Evolutionary conservation across 2,329 filamentous ascomycete genomes (phyloP), one percentile per base, ranked within the genome.

Genomic region (Helminthosporium solani): DNA sequence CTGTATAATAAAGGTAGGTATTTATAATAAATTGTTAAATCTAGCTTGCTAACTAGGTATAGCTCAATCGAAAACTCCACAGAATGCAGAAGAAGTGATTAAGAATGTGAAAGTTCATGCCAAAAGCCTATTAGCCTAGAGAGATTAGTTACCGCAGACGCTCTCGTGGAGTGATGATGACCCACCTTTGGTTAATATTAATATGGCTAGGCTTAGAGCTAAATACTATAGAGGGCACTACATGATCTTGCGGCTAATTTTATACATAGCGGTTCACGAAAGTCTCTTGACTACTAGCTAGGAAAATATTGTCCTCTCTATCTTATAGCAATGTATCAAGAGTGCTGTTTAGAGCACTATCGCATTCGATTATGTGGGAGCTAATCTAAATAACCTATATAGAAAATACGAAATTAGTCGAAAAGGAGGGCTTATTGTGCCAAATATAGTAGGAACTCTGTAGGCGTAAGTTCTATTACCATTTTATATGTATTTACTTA

Each of bases 141-240:
- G 79, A 40, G 57, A 58, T n/a, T 70, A 73, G 9, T 70, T 83
- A 5, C 78, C 78, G 0, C 53, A 67, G 1, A 48, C 61, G 2
- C 61, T 92, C 80, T 70, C 71, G 44, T 88, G 86, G 76, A 66
- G 79, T 2, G 86, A 90, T 49, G 70, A 77, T 2, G 88, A 95
- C 44, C 77, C 78, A 3, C 89, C 90, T 1, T 81, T 90, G 0
- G 69, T 64, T 0, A 84, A 96, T 39, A 90, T 97, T 48, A 83
- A 96, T 14, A 78, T 83, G 11, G 92, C 92, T 25, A 83, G 94
- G 18, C 77, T 97, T 50, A 85, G 92, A 33, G 94, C 88, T 12
- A 97, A 99, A 68, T 97, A 94, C 70, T 97, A 92, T 77, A 94
- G 94, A 16, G 91, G 90, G 0, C 82, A 87, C 54, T 90, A 95